Evolutionary conservation across 345 rosid genomes (phyloP), one percentile per base, ranked within the genome.

Genomic region (Mangifera indica): DNA sequence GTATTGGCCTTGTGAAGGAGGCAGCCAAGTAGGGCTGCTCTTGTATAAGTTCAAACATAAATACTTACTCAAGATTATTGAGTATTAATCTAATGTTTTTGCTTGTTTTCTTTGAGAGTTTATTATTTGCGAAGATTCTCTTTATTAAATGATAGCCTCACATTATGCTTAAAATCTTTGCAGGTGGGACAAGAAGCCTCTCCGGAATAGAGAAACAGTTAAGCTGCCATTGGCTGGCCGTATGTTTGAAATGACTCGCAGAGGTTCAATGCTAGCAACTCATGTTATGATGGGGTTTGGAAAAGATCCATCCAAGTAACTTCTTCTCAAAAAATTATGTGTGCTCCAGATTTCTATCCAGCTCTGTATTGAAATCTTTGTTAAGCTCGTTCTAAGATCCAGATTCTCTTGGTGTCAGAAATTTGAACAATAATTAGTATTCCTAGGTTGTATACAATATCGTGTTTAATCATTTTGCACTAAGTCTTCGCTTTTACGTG

Each of bases 151-250:
- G 32, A 29, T 29, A 1, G 32, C 32, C 32, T 29, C 32, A 60
- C 34, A 22, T 15, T 64, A 32, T 49, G 59, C 44, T 37, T 54
- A 53, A 48, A 15, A 56, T 69, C 68, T 53, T 40, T 66, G 45
- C 56, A 91, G 97, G 92, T 91, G 97, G 98, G 89, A 93, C 86
- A 93, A 91, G 83, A 87, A 89, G 77, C 94, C 98, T 60, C 81
- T 88, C 44, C 57, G 81, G 79, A 91, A 74, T 75, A 78, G 89
- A 70, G 89, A 91, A 52, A 93, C 96, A 13, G 82, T 79, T 58
- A 66, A 73, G 66, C 45, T 85, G 34, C 86, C 96, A 5, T 37
- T 88, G 55, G 79, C 84, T 15, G 98, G 98, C 34, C 84, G 84
- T 20, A 64, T 79, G 21, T 61, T 83, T 81, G 94, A 93, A 85